Base-by-base conservation (phyloP, 208 protist genomes). In the Acanthamoeba triangularis region DNA sequence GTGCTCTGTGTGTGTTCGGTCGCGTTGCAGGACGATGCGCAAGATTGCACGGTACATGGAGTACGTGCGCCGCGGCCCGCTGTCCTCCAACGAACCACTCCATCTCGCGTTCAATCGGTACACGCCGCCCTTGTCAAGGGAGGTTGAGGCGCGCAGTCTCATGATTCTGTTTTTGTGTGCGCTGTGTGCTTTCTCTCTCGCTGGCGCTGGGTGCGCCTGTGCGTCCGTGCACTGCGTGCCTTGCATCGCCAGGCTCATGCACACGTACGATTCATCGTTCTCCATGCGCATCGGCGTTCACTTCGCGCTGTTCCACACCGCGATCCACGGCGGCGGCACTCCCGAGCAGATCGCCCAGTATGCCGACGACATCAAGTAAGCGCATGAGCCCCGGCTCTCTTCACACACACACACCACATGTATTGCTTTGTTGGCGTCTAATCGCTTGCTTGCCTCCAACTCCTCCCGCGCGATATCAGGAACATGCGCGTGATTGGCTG, bases 231-330 rank as follows among this genome's bases (percentile, higher is more conserved):
- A 54, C 11, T 93, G 54, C 23, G 49, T 49, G 16, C 35, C 4
- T 13, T 14, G 41, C 30, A 76, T 52, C 8, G 65, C 30, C 54
- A 90, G 84, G 84, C 52, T 90, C 10, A 90, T 90, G 84, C 84
- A 90, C 54, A 3, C 67, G 20, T 94, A 94, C 78, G 90, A 94
- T 33, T 56, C 44, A 2, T 94, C 90, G 18, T 94, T 94, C 33
- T 65, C 63, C 8, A 94, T 94, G 90, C 90, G 90, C 67, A 94
- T 94, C 28, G 90, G 90, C 44, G 90, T 94, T 11, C 90, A 94
- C 90, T 59, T 54, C 33, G 90, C 65, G 1, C 90, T 94, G 54
- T 94, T 94, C 47, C 56, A 80, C 28, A 52, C 28, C 8, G 90
- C 90, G 5, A 54, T 94, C 28, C 47, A 82, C 41, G 90, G 90